Conservation (phyloP, 2,329 filamentous ascomycete species). For the Xylariales sp. region DNA sequence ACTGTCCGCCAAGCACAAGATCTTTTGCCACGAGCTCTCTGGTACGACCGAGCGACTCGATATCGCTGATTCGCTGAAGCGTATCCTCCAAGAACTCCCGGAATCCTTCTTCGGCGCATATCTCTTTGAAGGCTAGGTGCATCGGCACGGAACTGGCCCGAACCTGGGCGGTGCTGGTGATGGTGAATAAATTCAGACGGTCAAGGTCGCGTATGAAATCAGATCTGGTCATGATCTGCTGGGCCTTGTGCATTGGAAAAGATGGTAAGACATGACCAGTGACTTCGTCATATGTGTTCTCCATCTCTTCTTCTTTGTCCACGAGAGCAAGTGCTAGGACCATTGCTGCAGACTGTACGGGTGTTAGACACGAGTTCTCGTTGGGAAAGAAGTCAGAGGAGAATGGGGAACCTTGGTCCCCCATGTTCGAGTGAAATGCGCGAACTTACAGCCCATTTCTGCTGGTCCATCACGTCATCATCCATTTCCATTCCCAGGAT, state of each 20-base stretch:
- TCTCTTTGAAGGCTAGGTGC: conserved; percentile 85
- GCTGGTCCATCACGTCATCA: conserved; percentile 97
- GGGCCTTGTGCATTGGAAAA: conserved; percentile 75
- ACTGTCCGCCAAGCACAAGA: conserved; percentile 78
- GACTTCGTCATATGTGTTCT: conserved; percentile 61
- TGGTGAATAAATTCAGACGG: conserved; percentile 91
- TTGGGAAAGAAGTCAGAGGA: neutral
- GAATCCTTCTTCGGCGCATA: conserved; percentile 74
- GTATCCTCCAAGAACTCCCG: conserved; percentile 78
- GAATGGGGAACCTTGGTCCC: too few relatives aligned
- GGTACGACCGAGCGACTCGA: conserved; percentile 91
- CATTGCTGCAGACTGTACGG: conserved; percentile 75
- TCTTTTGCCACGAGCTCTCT: conserved; percentile 95
- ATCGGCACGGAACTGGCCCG: conserved; percentile 93
- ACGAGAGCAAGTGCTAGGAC: conserved; percentile 87
- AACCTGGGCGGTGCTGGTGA: conserved; percentile 81
- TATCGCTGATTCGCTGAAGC: conserved; percentile 79
- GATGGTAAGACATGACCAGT: conserved; percentile 73
- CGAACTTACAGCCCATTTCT: conserved; percentile 82
- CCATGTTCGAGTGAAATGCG: too few relatives aligned
- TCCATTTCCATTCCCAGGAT: conserved; percentile 77
- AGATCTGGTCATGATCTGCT: conserved; percentile 90
- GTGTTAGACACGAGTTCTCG: neutral
- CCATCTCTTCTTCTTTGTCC: conserved; percentile 67
- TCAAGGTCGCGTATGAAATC: conserved; percentile 94